These are phyloP conservation scores for Pythium periplocum DNA, from an alignment of 352 stramenopile species.

Conservation along the genomic window DNA sequence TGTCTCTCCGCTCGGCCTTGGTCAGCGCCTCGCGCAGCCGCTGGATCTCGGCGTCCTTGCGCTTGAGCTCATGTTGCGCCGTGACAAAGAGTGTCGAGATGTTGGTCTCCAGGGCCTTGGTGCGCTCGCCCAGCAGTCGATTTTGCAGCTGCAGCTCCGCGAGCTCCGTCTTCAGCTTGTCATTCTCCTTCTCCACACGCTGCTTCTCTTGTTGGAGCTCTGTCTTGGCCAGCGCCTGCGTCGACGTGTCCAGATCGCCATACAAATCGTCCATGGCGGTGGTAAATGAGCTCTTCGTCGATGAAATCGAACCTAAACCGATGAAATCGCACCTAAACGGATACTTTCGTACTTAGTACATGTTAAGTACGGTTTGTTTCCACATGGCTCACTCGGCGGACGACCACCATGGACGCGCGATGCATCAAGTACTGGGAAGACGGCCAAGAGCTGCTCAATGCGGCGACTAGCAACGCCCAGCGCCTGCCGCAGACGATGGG, in stretches of 20 bases:
- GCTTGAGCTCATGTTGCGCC: constrained; percentile 65
- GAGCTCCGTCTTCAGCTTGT: constrained; percentile 42
- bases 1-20: too few species aligned
- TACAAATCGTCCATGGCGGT: constrained; percentile 59
- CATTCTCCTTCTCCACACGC: constrained; percentile 47
- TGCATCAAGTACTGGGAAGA: constrained; percentile 80
- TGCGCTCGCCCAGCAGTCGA: constrained; percentile 42
- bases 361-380: constrained; percentile 3
- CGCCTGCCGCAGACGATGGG: constrained; percentile 24
- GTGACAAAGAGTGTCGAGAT: constrained; percentile 73
- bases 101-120: constrained; percentile 61
- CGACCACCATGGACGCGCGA: constrained; percentile 42
- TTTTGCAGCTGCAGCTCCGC: constrained; percentile 65
- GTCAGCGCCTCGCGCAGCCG: constrained; percentile 48
- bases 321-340: too few species aligned
- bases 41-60: constrained; percentile 78
- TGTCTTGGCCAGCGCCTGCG: constrained; percentile 57
- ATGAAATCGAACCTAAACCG: too few species aligned
- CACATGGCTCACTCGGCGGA: too few species aligned
- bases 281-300: background rate
- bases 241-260: constrained; percentile 78
- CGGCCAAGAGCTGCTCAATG: constrained; percentile 45
- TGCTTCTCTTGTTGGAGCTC: constrained; percentile 50
- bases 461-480: constrained; percentile 13
- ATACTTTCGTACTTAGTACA: too few species aligned